Base-by-base conservation (phyloP, 2,329 filamentous ascomycete species). In the Alternaria rosae region DNA sequence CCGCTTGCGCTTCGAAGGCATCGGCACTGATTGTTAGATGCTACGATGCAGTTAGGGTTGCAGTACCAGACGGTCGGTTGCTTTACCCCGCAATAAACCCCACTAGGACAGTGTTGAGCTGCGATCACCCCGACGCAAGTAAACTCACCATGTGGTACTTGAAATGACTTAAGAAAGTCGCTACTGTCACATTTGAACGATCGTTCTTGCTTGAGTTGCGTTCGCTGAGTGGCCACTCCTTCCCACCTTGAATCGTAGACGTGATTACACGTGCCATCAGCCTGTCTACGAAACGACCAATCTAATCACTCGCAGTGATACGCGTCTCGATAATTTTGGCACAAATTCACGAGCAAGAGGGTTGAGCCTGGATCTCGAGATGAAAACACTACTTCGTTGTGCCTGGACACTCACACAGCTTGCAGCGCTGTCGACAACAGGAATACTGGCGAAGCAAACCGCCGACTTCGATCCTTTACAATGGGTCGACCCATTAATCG, bases 401-500 rank as follows among this genome's bases (percentile, higher is more conserved):
- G 9, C 61, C 26, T 51, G 21, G 30, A 32, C 20, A 1, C 32
- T 64, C 8, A 54, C 17, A n/a, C 45, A 54, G 13, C 15, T 59
- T 38, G 32, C 38, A n/a, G 41, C 42, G 32, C 23, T 35, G 26
- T 59, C 44, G 26, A 20, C 35, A 20, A 38, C 35, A 26, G 45
- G 17, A 23, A 15, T 23, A n/a, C 41, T 23, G 4, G 21, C 45
- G 3, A 48, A 53, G 38, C 58, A 57, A 35, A 35, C 32, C 5
- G 10, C 61, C 38, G 61, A 44, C 5, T 65, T 60, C 5, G 72
- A 80, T 66, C 63, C 78, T 3, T 61, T 82, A 3, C 63, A 75
- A 28, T 79, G 75, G 52, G 64, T 84, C n/a, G 75, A 83, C 59
- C 81, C 80, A 9, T 68, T 84, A 57, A 83, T 84, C 51, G 82